Evolutionary conservation across 768 basidiomycete genomes (phyloP).

Genomic region (Suillus lakei): DNA sequence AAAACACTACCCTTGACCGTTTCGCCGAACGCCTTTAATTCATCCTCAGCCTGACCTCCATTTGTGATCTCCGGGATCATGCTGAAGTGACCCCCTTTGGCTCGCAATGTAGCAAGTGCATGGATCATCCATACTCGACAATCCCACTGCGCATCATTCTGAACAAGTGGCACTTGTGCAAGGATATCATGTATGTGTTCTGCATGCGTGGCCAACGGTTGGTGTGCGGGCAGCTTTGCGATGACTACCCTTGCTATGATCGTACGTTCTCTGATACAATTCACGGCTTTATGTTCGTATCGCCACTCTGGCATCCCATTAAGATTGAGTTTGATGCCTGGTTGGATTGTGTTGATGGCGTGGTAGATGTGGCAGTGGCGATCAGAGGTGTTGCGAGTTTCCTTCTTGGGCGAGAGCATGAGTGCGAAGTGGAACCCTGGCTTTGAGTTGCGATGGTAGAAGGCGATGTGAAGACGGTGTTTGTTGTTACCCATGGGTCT

Average conservation of each 20-base stretch:
- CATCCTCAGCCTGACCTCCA: not conserved
- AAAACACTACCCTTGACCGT: not conserved
- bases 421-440: not conserved
- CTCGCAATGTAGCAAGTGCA: not conserved
- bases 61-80: not conserved
- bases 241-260: not conserved
- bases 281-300: not conserved
- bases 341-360: not conserved
- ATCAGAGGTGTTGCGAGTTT: not conserved
- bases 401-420: not conserved
- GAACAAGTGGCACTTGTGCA: not conserved
- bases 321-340: not conserved
- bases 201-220: not conserved
- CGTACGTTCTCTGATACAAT: not conserved
- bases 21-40: not conserved
- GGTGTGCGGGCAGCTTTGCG: not conserved
- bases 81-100: not conserved
- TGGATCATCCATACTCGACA: not conserved
- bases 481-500: not conserved
- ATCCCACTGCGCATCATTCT: not conserved
- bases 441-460: not conserved
- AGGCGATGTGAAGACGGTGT: not conserved
- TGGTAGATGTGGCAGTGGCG: not conserved
- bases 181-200: not conserved
- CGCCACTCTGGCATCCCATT: not conserved